Base-by-base conservation (phyloP, 2,329 filamentous ascomycete species). In the Shiraia sp. region DNA sequence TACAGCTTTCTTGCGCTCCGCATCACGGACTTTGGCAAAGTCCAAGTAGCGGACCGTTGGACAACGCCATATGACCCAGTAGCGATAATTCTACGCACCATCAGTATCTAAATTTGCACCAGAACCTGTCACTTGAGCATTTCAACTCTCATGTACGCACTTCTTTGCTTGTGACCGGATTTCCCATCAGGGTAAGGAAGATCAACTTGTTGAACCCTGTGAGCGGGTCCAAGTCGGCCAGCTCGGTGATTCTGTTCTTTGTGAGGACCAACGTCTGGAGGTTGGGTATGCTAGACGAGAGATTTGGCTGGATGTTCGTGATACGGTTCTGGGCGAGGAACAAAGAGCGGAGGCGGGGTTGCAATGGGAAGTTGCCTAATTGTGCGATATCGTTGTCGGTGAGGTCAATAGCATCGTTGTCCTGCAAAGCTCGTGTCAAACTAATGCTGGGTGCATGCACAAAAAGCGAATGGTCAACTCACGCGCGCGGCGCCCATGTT, bases 311-410 rank as follows among this genome's bases (percentile, higher is more conserved):
- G 65, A 99, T 91, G 63, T 80, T 82, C 43, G 85, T 77, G 65
- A 99, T 80, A 57, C 93, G 86, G 74, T 99, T 99, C 53, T 90
- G 85, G 39, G 90, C 90, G 40, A 96, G 82, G 33, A 99, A 83
- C 29, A 99, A 81, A 14, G 90, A 95, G 58, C 83, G 87, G 61
- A 97, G 79, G 57, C 93, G 87, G 32, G 90, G 91, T 41, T 88
- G 92, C 36, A 95, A 83, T 3, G 93, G 93, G 69, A 99, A 96
- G 75, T 96, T 96, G 54, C 85, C 86, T 51, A 99, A 81, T 35
- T 86, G 78, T 59, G 88, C 83, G 64, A 99, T 92, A 72, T 96
- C 91, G 72, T 99, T 99, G 78, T 99, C 93, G 72, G 93, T 97
- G 63, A 99, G 86, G 75, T 99, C 93, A 78, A 99, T 95, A 55